phyloP scores from a whole-genome alignment of 2,329 filamentous ascomycete genomes.

The Elsinoe batatas region DNA sequence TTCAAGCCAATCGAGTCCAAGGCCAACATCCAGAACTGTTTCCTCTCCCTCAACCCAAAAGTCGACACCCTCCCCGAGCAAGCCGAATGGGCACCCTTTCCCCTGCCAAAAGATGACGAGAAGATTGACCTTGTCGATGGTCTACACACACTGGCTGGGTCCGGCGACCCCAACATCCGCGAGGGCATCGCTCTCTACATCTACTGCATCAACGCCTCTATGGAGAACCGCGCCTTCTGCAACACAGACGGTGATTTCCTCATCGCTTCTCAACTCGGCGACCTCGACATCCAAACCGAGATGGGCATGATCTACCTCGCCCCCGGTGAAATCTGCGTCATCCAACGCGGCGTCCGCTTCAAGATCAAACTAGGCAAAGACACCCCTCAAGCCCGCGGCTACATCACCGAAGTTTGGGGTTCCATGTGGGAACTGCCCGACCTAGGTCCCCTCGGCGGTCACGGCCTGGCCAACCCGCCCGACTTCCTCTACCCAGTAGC shows the following conservation, averaged over 20 bases:
- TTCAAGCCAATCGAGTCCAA: conserved; percentile 17
- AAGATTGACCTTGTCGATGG: conserved; percentile 40
- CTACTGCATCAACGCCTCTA: conserved; percentile 39
- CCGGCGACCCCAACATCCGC: conserved; percentile 41
- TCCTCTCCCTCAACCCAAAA: conserved; percentile 38
- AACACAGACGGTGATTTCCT: conserved; percentile 35
- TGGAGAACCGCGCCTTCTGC: conserved; percentile 38
- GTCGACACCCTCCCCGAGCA: conserved; percentile 43
- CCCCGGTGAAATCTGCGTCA: conserved; percentile 32
- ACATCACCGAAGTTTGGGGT: conserved; percentile 33
- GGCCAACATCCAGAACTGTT: conserved; percentile 32
- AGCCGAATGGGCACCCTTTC: conserved; percentile 39
- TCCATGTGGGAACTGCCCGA: conserved; percentile 33
- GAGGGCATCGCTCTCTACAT: conserved; percentile 43
- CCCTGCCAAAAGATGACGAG: conserved; percentile 27
- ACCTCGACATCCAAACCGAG: conserved; percentile 31
- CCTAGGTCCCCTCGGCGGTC: conserved; percentile 31
- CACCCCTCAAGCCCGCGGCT: conserved; percentile 26
- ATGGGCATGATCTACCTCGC: conserved; percentile 31
- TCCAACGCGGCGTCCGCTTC: conserved; percentile 33
- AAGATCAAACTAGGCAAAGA: conserved; percentile 24
- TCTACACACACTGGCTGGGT: conserved; percentile 41
- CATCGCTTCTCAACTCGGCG: conserved; percentile 29
- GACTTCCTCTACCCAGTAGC: conserved; percentile 32
- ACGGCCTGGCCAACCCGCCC: conserved; percentile 32